Evolutionary conservation across 441 rosid species (phyloP).

Genomic region (Adansonia gregorii): DNA sequence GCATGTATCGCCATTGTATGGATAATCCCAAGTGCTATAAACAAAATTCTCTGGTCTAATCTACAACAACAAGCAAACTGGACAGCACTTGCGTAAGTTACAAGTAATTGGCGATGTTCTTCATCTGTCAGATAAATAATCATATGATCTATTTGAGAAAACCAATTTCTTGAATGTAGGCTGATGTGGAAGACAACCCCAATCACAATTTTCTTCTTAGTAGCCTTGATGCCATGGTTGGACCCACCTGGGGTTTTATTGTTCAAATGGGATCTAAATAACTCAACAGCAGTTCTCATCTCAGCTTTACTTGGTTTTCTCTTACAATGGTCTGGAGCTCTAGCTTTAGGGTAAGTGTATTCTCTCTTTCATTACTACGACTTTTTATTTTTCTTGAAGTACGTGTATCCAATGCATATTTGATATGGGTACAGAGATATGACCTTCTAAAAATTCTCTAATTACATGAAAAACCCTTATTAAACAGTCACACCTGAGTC

Average conservation of each 20-base stretch:
- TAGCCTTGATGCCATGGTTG: conserved; percentile 87
- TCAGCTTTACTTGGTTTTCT: conserved; percentile 94
- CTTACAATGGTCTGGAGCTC: conserved; percentile 95
- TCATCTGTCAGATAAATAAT: background rate
- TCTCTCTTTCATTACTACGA: too few species aligned
- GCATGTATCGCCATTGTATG: conserved; percentile 81
- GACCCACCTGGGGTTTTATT: conserved; percentile 91
- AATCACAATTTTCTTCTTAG: conserved; percentile 71
- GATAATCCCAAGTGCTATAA: conserved; percentile 90
- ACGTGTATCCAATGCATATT: too few species aligned
- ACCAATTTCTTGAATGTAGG: conserved; percentile 41
- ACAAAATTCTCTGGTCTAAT: conserved; percentile 93
- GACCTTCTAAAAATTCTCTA: too few species aligned
- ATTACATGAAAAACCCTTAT: too few species aligned
- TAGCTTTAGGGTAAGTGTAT: conserved; percentile 79
- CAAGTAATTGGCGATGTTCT: background rate
- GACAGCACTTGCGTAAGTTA: conserved; percentile 86
- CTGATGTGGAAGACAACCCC: conserved; percentile 99
- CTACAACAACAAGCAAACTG: conserved; percentile 89
- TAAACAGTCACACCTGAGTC: too few species aligned
- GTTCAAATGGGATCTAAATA: conserved; percentile 76
- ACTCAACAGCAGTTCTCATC: conserved; percentile 60
- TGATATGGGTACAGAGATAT: too few species aligned
- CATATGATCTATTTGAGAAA: background rate
- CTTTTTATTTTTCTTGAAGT: too few species aligned